These are phyloP conservation scores for Antitrichia curtipendula DNA, from an alignment of 225 moss, liverwort and hornwort species.

Conservation along the genomic window DNA sequence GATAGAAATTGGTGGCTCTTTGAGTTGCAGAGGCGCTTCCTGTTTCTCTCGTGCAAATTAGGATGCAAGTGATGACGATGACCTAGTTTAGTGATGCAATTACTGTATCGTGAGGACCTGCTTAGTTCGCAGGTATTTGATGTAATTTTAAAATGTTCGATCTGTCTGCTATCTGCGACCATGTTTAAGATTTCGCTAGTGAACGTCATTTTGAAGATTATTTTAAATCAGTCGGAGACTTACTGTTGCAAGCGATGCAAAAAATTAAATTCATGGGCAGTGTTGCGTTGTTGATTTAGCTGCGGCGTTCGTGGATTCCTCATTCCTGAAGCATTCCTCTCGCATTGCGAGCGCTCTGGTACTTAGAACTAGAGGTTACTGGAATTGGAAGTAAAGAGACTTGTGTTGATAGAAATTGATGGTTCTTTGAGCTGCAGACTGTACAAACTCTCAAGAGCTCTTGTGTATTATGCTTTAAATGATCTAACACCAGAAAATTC, in stretches of 20 bases:
- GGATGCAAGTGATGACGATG: neutral
- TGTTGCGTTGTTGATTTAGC: neutral
- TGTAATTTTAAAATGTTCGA: neutral
- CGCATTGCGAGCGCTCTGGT: neutral
- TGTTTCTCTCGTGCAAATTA: neutral
- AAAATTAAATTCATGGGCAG: neutral
- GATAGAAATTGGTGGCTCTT: neutral
- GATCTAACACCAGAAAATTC: neutral
- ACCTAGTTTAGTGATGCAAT: neutral
- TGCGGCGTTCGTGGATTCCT: neutral
- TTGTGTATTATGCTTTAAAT: neutral
- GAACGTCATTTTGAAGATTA: neutral
- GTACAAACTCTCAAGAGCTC: neutral
- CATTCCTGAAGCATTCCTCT: neutral
- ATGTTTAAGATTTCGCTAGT: neutral
- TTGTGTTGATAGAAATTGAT: neutral
- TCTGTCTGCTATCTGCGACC: neutral
- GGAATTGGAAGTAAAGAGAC: neutral
- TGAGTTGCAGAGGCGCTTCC: neutral
- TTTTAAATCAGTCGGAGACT: neutral
- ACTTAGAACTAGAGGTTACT: neutral
- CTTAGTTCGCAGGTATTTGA: neutral
- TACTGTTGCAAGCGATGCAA: neutral
- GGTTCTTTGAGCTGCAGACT: neutral
- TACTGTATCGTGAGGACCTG: neutral